Conservation (phyloP, 2,329 filamentous ascomycete species). For the Fusarium drepaniforme region DNA sequence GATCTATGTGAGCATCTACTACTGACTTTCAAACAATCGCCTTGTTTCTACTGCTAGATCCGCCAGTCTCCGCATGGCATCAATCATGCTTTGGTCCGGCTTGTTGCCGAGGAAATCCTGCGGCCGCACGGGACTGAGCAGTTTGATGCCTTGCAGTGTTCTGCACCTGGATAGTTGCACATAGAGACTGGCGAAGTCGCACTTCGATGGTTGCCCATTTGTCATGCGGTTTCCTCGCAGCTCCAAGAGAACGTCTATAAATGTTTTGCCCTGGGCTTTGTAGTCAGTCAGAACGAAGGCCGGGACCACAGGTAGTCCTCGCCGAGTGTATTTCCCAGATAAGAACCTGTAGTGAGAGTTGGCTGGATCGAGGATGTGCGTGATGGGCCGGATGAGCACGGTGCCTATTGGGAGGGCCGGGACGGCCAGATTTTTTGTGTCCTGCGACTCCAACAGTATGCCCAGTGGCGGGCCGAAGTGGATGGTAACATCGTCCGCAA, state of each 20-base stretch:
- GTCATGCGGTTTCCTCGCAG: slow-evolving; percentile 9
- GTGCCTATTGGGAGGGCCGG: slow-evolving; percentile 1
- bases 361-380: background rate
- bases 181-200: slow-evolving; percentile 8
- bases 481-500: slow-evolving; percentile 14
- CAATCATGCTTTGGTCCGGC: slow-evolving; percentile 8
- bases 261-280: slow-evolving; percentile 9
- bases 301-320: background rate
- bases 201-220: slow-evolving; percentile 11
- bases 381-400: slow-evolving; percentile 1
- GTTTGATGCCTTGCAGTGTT: slow-evolving; percentile 7
- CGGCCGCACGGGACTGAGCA: slow-evolving; percentile 5
- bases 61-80: slow-evolving; percentile 11
- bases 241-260: slow-evolving; percentile 11
- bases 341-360: background rate
- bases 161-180: slow-evolving; percentile 8
- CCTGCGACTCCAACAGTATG: slow-evolving; percentile 18
- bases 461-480: slow-evolving; percentile 24
- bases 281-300: slow-evolving; percentile 3
- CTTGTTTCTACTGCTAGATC: slow-evolving; percentile 12
- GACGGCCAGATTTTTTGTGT: slow-evolving; percentile 2
- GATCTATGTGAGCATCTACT: background rate
- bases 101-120: slow-evolving; percentile 18
- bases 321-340: background rate
- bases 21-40: slow-evolving; percentile 11